Base-by-base conservation (phyloP, 306 rosid species). In the Crotalaria pallida region DNA sequence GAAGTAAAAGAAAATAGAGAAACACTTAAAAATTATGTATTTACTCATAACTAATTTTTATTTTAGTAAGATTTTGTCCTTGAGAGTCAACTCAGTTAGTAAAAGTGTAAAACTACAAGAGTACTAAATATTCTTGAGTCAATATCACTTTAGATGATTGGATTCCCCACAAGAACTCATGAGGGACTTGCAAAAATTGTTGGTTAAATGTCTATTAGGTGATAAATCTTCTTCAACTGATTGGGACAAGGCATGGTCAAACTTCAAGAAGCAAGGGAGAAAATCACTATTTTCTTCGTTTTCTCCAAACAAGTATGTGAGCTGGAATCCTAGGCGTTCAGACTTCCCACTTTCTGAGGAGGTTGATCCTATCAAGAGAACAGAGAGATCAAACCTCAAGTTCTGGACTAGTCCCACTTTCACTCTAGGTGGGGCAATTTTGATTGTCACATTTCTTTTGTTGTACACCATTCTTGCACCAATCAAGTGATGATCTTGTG, bases 241-340 rank as follows among this genome's bases (percentile, higher is more conserved):
- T 52, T 94, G 97, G 98, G 98, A 90, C 76, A 90, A 83, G 80
- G 98, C 98, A 47, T 94, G 98, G 96, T 65, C 88, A 63, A 88
- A 74, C n/a, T 85, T 85, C 81, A 87, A 65, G 74, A 94, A 91
- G 80, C 88, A 82, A 75, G 96, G 92, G 71, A 84, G 68, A 21
- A 87, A 87, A 67, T 57, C 77, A 9, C 24, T 87, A 27, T 87
- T 88, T 71, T 80, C 94, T 0, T 48, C 74, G 43, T 88, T 94
- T 73, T 88, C 90, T 62, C 92, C 96, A 1, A 68, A 88, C 69
- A 94, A 94, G 77, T 94, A 91, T 51, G 99, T 88, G 80, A 91
- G 86, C 72, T 88, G 97, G 97, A 91, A 94, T 47, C 92, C 97
- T 4, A 81, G 77, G 81, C 89, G 83, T 58, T 67, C 83, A 67